Percentiles rank a stretch among this genome's conserved stretches.
These are phyloP conservation scores for Candida manassasensis DNA, from an alignment of 805 yeast species.

Conservation along the genomic window DNA sequence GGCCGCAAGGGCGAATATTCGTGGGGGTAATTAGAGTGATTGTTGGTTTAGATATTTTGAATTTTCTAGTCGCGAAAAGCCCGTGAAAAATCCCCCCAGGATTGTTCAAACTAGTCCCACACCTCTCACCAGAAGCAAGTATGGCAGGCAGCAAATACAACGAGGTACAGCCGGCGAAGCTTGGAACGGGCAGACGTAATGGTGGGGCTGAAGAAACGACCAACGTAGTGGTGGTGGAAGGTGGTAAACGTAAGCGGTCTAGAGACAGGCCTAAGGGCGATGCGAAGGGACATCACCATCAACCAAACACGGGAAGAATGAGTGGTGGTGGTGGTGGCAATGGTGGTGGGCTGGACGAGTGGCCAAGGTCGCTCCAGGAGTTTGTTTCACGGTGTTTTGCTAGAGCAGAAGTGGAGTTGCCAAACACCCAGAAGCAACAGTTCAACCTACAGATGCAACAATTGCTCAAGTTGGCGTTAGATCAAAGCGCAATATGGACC, in stretches of 20 bases:
- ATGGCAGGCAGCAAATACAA: constrained; percentile 13
- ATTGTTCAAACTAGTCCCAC: no score
- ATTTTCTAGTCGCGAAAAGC: neutral
- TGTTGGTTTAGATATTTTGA: neutral
- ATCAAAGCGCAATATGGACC: constrained; percentile 36
- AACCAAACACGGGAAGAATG: neutral
- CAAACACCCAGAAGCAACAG: constrained; percentile 27
- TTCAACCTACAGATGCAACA: constrained; percentile 49
- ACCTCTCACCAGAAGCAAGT: neutral
- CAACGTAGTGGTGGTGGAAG: neutral
- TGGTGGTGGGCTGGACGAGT: constrained; percentile 13
- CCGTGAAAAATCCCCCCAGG: neutral
- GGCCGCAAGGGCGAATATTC: no score
- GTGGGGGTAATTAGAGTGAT: no score
- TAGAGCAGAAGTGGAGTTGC: constrained; percentile 29
- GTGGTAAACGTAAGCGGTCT: constrained; percentile 1
- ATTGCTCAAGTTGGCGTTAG: constrained; percentile 46
- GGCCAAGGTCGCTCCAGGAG: constrained; percentile 53
- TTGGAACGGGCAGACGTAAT: constrained; percentile 11
- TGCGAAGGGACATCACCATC: neutral
- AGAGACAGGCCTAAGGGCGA: neutral
- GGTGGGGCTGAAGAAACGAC: neutral
- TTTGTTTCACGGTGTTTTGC: constrained; percentile 48
- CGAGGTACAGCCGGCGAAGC: constrained; percentile 18
- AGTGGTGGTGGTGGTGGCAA: neutral